Evolutionary conservation across 2,329 filamentous ascomycete genomes (phyloP).

Genomic region (Myriangium duriaei): DNA sequence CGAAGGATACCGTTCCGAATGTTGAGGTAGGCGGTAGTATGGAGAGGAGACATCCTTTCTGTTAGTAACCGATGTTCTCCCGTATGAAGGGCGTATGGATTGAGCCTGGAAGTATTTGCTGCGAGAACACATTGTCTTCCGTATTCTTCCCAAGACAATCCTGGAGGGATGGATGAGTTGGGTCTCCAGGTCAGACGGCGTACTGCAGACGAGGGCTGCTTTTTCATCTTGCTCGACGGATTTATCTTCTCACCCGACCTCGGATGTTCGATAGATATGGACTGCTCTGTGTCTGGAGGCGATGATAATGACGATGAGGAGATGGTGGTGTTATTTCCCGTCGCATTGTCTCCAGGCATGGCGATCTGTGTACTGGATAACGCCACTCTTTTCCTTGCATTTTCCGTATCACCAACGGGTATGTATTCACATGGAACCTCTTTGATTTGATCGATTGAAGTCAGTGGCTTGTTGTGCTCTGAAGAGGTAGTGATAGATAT

Average conservation of each 20-base stretch:
- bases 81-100: constrained; percentile 75
- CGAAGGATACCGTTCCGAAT: constrained; percentile 89
- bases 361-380: constrained; percentile 6
- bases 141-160: constrained; percentile 62
- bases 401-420: constrained; percentile 5
- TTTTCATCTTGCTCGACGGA: background rate
- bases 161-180: constrained; percentile 64
- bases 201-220: background rate
- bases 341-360: background rate
- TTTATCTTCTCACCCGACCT: background rate
- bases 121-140: constrained; percentile 84
- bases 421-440: constrained; percentile 8
- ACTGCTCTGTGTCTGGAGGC: background rate
- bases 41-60: constrained; percentile 69
- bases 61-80: constrained; percentile 73
- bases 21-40: constrained; percentile 92
- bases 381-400: constrained; percentile 10
- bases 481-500: constrained; percentile 13
- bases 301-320: background rate
- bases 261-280: background rate
- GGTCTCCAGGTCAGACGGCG: constrained; percentile 16
- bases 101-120: constrained; percentile 77
- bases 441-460: constrained; percentile 9
- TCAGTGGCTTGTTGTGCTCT: constrained; percentile 9
- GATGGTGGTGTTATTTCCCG: background rate